Conservation (phyloP, 495 filamentous ascomycete genomes). For the Aspergillus sparsus region DNA sequence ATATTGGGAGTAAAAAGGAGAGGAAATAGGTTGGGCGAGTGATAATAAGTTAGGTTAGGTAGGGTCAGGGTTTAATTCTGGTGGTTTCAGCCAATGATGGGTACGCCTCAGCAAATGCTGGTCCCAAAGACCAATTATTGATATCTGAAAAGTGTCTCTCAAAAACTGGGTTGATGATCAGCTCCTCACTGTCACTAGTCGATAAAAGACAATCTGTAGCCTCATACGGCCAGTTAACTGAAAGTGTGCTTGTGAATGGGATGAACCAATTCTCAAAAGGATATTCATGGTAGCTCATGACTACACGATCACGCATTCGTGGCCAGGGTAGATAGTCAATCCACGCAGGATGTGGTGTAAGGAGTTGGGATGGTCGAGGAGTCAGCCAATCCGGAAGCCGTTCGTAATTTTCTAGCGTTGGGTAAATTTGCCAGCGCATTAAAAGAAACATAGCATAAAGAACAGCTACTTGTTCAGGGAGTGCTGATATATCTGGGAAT, state of each 20-base stretch:
- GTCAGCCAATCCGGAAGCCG: slow-evolving; percentile 67
- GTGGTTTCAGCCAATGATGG: slow-evolving; percentile 59
- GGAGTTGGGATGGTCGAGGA: slow-evolving; percentile 62
- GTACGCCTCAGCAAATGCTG: slow-evolving; percentile 62
- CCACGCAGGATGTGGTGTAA: slow-evolving; percentile 70
- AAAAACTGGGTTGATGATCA: slow-evolving; percentile 78
- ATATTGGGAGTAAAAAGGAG: background rate
- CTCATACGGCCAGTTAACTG: slow-evolving; percentile 78
- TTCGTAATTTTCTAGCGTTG: slow-evolving; percentile 71
- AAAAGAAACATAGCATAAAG: slow-evolving; percentile 81
- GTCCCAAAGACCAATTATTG: slow-evolving; percentile 76
- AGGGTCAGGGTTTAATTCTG: slow-evolving; percentile 41
- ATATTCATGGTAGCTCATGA: slow-evolving; percentile 48
- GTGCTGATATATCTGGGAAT: slow-evolving; percentile 65
- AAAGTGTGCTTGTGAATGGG: slow-evolving; percentile 71
- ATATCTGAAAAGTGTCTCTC: slow-evolving; percentile 68
- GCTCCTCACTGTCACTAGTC: slow-evolving; percentile 55
- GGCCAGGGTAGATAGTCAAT: slow-evolving; percentile 78
- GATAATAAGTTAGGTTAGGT: no score
- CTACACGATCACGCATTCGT: slow-evolving; percentile 65
- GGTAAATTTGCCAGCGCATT: slow-evolving; percentile 79
- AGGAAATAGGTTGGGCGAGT: no score
- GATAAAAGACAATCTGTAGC: slow-evolving; percentile 59
- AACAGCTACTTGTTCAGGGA: slow-evolving; percentile 76
- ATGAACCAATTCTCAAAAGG: slow-evolving; percentile 79